Conservation (phyloP, 1,284 basidiomycete species). For the Fomitopsis palustris region DNA sequence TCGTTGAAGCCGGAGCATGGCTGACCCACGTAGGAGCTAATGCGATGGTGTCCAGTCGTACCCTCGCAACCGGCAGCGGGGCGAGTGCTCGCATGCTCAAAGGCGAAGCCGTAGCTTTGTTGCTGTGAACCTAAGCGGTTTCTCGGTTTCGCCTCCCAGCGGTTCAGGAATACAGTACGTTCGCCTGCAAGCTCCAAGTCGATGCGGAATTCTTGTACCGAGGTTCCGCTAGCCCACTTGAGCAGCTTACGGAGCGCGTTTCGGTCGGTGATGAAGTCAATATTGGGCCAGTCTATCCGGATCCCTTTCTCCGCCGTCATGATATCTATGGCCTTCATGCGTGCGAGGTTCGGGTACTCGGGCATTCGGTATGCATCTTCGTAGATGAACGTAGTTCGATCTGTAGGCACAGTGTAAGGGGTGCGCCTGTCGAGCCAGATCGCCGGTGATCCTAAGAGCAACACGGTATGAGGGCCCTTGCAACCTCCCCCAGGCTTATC, state of each 20-base stretch:
- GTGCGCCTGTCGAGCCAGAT: conserved; percentile 41
- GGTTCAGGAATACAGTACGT: conserved; percentile 48
- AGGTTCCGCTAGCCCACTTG: conserved; percentile 39
- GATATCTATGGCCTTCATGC: conserved; percentile 18
- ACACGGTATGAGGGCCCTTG: background rate
- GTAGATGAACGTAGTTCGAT: conserved; percentile 43
- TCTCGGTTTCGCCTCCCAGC: conserved; percentile 24
- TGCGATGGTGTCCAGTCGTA: conserved; percentile 44
- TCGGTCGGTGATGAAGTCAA: conserved; percentile 56
- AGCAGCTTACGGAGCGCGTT: conserved; percentile 54
- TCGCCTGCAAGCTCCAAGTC: conserved; percentile 51
- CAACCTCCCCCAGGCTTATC: background rate
- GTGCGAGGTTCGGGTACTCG: conserved; percentile 24
- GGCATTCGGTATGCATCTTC: conserved; percentile 47
- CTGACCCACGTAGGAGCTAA: conserved; percentile 45
- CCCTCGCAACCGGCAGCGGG: conserved; percentile 37
- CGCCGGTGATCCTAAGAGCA: conserved; percentile 43
- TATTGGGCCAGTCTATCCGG: conserved; percentile 40
- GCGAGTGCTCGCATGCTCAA: conserved; percentile 42
- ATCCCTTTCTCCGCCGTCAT: conserved; percentile 22
- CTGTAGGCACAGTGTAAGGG: conserved; percentile 46
- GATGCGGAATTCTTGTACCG: conserved; percentile 46
- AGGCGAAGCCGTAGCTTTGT: conserved; percentile 40
- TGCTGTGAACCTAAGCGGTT: background rate
- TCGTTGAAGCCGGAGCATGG: background rate